Conservation (phyloP, 352 stramenopile species). For the Albugo laibachii region DNA sequence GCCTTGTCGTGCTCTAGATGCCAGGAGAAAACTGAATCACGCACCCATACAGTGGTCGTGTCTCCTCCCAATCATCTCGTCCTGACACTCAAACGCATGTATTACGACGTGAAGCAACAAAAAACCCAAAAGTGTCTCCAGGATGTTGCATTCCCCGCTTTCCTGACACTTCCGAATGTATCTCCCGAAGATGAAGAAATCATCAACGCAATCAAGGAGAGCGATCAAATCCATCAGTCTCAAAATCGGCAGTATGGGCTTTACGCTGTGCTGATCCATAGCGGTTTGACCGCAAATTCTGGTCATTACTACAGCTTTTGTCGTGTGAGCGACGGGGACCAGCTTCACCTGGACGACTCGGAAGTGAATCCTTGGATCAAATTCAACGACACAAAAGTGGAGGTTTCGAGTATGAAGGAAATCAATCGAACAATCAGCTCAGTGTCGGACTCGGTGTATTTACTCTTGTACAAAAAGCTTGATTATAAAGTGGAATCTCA, state of each 20-base stretch:
- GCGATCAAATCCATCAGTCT: slow-evolving; percentile 11
- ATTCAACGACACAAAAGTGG: slow-evolving; percentile 78
- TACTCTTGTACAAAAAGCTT: slow-evolving; percentile 79
- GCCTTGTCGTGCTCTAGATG: slow-evolving; percentile 49
- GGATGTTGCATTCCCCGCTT: slow-evolving; percentile 50
- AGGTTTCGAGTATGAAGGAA: slow-evolving; percentile 58
- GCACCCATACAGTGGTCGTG: slow-evolving; percentile 62
- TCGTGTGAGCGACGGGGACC: slow-evolving; percentile 44
- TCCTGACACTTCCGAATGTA: slow-evolving; percentile 49
- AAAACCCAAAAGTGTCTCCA: slow-evolving; percentile 77
- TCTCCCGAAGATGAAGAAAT: slow-evolving; percentile 29
- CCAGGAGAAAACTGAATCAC: slow-evolving; percentile 54
- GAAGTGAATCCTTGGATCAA: slow-evolving; percentile 75
- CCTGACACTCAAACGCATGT: slow-evolving; percentile 80
- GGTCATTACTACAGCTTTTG: slow-evolving; percentile 85
- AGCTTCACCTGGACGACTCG: slow-evolving; percentile 68
- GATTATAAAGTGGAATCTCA: slow-evolving; percentile 20
- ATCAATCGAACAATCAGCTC: slow-evolving; percentile 66
- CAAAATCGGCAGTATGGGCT: slow-evolving; percentile 56
- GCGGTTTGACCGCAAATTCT: slow-evolving; percentile 72
- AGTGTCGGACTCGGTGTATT: slow-evolving; percentile 75
- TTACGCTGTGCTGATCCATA: slow-evolving; percentile 80
- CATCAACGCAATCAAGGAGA: slow-evolving; percentile 9
- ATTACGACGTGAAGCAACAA: slow-evolving; percentile 75
- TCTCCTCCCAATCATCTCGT: slow-evolving; percentile 67